Percentiles rank a stretch among this genome's conserved stretches.
phyloP scores from a whole-genome alignment of 371 early-diverging fungal species.

The Choanephora cucurbitarum region DNA sequence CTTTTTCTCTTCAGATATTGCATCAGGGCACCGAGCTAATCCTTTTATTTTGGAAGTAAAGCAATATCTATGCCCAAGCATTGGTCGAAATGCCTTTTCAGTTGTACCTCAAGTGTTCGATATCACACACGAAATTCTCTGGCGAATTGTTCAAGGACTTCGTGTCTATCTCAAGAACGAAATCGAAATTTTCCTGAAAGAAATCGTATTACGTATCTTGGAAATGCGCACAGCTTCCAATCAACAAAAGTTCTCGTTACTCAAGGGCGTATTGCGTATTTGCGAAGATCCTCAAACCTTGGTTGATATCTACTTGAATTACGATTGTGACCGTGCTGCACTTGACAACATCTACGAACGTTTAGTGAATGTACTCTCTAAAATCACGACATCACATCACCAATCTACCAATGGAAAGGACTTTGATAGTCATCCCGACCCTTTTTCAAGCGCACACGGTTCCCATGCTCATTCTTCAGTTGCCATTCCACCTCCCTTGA shows the following conservation, averaged over 20 bases:
- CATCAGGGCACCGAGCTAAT: conserved; percentile 27
- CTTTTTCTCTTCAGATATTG: conserved; percentile 26
- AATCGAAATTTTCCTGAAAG: conserved; percentile 74
- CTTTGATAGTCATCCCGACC: conserved; percentile 29
- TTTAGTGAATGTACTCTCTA: conserved; percentile 57
- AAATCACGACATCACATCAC: conserved; percentile 49
- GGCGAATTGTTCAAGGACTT: conserved; percentile 68
- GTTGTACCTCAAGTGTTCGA: conserved; percentile 83
- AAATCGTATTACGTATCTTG: conserved; percentile 70
- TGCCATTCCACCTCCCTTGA: conserved; percentile 52
- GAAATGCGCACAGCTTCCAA: conserved; percentile 64
- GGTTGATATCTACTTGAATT: conserved; percentile 96
- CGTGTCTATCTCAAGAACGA: conserved; percentile 76
- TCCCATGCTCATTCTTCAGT: conserved; percentile 24
- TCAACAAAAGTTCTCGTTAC: conserved; percentile 53
- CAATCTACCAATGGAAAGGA: conserved; percentile 33
- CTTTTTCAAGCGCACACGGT: conserved; percentile 17
- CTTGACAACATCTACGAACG: conserved; percentile 59
- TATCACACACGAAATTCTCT: conserved; percentile 80
- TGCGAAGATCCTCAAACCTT: conserved; percentile 83
- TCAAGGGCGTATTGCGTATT: conserved; percentile 48
- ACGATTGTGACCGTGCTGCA: conserved; percentile 81
- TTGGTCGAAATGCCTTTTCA: conserved; percentile 80
- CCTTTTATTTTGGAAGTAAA: conserved; percentile 82
- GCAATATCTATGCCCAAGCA: conserved; percentile 79